Evolutionary conservation across 345 rosid species (phyloP).

Genomic region (Pelargonium nanum): DNA sequence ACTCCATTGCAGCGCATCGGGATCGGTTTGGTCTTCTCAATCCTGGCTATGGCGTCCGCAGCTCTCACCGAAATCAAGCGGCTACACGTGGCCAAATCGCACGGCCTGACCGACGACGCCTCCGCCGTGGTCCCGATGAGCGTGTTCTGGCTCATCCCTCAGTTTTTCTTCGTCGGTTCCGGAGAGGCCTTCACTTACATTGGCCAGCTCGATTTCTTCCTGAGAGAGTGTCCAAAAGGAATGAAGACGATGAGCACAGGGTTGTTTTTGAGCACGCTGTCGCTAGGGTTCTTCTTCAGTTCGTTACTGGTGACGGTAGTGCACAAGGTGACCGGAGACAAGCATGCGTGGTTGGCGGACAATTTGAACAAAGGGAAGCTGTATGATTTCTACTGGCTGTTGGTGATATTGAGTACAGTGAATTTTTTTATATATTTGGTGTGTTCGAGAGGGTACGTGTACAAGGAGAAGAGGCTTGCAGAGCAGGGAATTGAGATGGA

Average conservation of each 20-base stretch:
- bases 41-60: slow-evolving; percentile 55
- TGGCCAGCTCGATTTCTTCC: slow-evolving; percentile 85
- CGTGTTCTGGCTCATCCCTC: slow-evolving; percentile 76
- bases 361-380: slow-evolving; percentile 75
- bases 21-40: slow-evolving; percentile 48
- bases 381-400: slow-evolving; percentile 74
- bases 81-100: slow-evolving; percentile 29
- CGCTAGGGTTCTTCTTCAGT: slow-evolving; percentile 81
- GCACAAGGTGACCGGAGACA: slow-evolving; percentile 42
- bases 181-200: slow-evolving; percentile 87
- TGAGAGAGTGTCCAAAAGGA: slow-evolving; percentile 93
- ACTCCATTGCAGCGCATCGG: slow-evolving; percentile 81
- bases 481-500: slow-evolving; percentile 60
- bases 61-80: slow-evolving; percentile 67
- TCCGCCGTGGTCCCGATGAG: slow-evolving; percentile 45
- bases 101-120: slow-evolving; percentile 28
- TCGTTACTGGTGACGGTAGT: slow-evolving; percentile 61
- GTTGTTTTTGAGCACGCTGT: slow-evolving; percentile 70
- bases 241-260: slow-evolving; percentile 99
- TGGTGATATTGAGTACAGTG: slow-evolving; percentile 50
- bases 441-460: slow-evolving; percentile 81
- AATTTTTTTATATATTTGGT: slow-evolving; percentile 45
- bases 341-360: slow-evolving; percentile 72
- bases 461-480: slow-evolving; percentile 77
- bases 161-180: slow-evolving; percentile 68